Evolutionary conservation across 2,329 filamentous ascomycete genomes (phyloP).

Genomic region (Curvularia verruculosa): DNA sequence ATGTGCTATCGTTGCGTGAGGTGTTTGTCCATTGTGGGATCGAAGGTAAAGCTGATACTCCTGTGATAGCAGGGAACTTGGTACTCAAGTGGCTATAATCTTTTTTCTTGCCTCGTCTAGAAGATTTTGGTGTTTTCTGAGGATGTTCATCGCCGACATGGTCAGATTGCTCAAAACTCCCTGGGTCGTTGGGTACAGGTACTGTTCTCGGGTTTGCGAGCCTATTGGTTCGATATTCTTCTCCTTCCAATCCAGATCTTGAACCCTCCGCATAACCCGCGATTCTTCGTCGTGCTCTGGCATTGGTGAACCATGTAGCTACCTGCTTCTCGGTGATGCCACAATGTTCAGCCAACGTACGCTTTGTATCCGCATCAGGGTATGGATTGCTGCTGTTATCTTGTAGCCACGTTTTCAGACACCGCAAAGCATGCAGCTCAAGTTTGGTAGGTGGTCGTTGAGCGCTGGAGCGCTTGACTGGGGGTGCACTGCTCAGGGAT

Average conservation of each 20-base stretch:
- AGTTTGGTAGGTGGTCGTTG: slow-evolving; percentile 37
- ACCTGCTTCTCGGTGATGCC: slow-evolving; percentile 46
- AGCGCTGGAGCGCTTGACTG: slow-evolving; percentile 39
- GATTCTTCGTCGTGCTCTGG: slow-evolving; percentile 38
- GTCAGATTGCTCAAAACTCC: slow-evolving; percentile 16
- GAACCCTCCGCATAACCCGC: slow-evolving; percentile 17
- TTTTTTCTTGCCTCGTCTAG: slow-evolving; percentile 48
- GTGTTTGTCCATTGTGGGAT: slow-evolving; percentile 6
- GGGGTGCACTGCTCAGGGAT: slow-evolving; percentile 12
- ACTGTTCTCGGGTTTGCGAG: slow-evolving; percentile 20
- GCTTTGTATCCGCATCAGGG: slow-evolving; percentile 38
- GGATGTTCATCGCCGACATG: slow-evolving; percentile 1
- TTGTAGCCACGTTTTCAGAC: slow-evolving; percentile 39
- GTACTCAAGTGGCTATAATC: slow-evolving; percentile 36
- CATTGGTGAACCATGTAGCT: slow-evolving; percentile 47
- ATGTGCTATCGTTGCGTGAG: slow-evolving; percentile 2
- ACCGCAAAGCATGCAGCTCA: slow-evolving; percentile 34
- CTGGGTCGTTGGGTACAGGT: slow-evolving; percentile 6
- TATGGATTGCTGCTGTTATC: slow-evolving; percentile 41
- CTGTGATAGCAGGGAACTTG: slow-evolving; percentile 17
- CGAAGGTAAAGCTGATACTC: slow-evolving; percentile 1
- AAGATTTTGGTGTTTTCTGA: slow-evolving; percentile 10
- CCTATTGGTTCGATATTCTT: slow-evolving; percentile 22
- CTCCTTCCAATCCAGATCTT: slow-evolving; percentile 27
- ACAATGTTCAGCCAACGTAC: slow-evolving; percentile 36